These are phyloP conservation scores for Capsicum baccatum DNA, from an alignment of 257 asterid species.

Conservation along the genomic window DNA sequence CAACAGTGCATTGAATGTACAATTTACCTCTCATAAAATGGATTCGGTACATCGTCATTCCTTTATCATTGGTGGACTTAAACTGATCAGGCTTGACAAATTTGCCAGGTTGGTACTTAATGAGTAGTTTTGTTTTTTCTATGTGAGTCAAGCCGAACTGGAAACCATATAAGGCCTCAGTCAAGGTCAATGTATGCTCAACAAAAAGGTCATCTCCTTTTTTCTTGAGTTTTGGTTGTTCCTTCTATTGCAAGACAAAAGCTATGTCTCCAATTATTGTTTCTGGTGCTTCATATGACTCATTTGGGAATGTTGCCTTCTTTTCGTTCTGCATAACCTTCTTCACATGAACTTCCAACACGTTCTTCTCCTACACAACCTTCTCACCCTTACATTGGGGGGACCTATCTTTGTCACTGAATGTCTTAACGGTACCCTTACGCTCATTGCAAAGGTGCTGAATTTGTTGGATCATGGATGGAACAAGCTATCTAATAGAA, in stretches of 20 bases:
- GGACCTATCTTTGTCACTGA: constrained; percentile 81
- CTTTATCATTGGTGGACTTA: constrained; percentile 90
- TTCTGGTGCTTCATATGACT: constrained; percentile 98
- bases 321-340: constrained; percentile 96
- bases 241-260: constrained; percentile 86
- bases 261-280: constrained; percentile 90
- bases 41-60: constrained; percentile 87
- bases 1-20: constrained; percentile 76
- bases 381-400: constrained; percentile 88
- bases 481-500: constrained; percentile 84
- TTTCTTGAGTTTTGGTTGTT: constrained; percentile 84
- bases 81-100: constrained; percentile 83
- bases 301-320: constrained; percentile 87
- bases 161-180: constrained; percentile 97
- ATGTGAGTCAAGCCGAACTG: constrained; percentile 81
- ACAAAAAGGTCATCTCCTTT: constrained; percentile 89
- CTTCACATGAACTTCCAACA: constrained; percentile 86
- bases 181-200: constrained; percentile 73
- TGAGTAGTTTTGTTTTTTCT: constrained; percentile 82
- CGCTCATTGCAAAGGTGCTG: constrained; percentile 93
- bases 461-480: constrained; percentile 96
- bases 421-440: constrained; percentile 89
- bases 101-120: constrained; percentile 88
- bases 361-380: constrained; percentile 86
- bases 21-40: constrained; percentile 81